A percentile compares a stretch with the other conserved stretches of the same genome.
Conservation (phyloP, 2,329 filamentous ascomycete genomes). For the Tolypocladium nubicola region DNA sequence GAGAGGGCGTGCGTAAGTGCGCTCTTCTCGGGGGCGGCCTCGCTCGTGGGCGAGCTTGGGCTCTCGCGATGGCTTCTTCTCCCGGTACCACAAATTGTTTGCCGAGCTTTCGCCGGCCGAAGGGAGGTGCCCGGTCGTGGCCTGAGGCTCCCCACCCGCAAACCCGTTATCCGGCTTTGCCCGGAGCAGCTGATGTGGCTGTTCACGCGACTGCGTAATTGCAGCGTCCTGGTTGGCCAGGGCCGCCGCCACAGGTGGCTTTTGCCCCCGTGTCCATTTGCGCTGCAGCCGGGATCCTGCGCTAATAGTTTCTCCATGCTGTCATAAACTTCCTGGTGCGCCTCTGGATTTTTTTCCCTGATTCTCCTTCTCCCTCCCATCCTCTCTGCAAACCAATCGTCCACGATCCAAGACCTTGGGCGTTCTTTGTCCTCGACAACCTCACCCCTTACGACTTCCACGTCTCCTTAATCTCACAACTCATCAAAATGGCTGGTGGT, state of each 20-base stretch:
- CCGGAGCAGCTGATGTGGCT: slow-evolving; percentile 15
- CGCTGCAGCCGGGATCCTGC: slow-evolving; percentile 1
- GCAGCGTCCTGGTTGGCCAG: slow-evolving; percentile 24
- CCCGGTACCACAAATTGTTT: not conserved
- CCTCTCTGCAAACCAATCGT: slow-evolving; percentile 6
- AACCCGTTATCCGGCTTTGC: slow-evolving; percentile 19
- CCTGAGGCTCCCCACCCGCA: not conserved
- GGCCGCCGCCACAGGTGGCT: slow-evolving; percentile 22
- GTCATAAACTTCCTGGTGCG: slow-evolving; percentile 27
- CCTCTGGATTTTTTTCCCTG: slow-evolving; percentile 13
- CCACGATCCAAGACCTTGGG: slow-evolving; percentile 4
- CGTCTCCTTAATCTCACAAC: slow-evolving; percentile 8
- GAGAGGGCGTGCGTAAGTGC: not conserved
- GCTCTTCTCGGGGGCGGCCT: not conserved
- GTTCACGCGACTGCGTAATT: slow-evolving; percentile 20
- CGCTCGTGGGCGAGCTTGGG: not conserved
- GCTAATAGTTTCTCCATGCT: slow-evolving; percentile 21
- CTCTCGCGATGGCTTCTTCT: not conserved
- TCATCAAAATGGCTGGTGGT: slow-evolving; percentile 34
- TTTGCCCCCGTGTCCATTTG: slow-evolving; percentile 1
- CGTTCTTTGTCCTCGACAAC: slow-evolving; percentile 6
- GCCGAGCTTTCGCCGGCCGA: slow-evolving; percentile 9
- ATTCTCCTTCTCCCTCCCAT: slow-evolving; percentile 10
- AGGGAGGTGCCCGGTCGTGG: not conserved
- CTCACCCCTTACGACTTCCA: slow-evolving; percentile 4